A percentile compares a stretch with the other conserved stretches of the same genome.
These are phyloP conservation scores for Phialocephala sp. DNA, from an alignment of 2,329 filamentous ascomycete species.

Conservation along the genomic window DNA sequence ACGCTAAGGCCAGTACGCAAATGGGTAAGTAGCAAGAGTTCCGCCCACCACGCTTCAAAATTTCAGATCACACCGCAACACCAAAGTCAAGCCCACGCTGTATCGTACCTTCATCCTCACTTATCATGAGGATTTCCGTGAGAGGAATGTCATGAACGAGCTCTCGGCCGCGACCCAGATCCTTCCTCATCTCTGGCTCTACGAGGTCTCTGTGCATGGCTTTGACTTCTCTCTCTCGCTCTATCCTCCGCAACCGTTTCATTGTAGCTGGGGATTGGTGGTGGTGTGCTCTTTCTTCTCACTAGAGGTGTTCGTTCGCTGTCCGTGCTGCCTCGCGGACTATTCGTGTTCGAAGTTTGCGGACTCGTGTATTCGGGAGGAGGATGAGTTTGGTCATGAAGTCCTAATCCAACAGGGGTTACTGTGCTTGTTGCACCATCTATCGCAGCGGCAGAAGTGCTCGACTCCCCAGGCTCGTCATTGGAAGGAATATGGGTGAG, in stretches of 20 bases:
- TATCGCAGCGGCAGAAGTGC: conserved; percentile 44
- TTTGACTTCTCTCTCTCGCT: conserved; percentile 34
- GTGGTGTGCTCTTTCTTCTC: conserved; percentile 39
- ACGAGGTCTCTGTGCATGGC: conserved; percentile 27
- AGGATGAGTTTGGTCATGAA: conserved; percentile 60
- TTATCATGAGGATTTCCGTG: not conserved
- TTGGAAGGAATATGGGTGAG: conserved; percentile 73
- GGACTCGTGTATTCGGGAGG: conserved; percentile 77
- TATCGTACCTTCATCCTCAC: not conserved
- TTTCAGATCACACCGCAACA: conserved; percentile 7
- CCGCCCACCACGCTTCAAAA: conserved; percentile 13
- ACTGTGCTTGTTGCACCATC: conserved; percentile 25
- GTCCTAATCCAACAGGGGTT: conserved; percentile 31
- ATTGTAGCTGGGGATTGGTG: conserved; percentile 45
- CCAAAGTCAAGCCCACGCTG: conserved; percentile 9
- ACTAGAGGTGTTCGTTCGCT: conserved; percentile 61
- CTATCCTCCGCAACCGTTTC: conserved; percentile 42
- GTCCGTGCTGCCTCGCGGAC: conserved; percentile 58
- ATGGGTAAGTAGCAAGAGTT: not conserved
- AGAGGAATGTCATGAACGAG: conserved; percentile 27
- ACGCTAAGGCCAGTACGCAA: conserved; percentile 15
- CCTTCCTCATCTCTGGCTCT: conserved; percentile 25
- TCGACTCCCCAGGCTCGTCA: conserved; percentile 66
- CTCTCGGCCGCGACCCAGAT: conserved; percentile 15
- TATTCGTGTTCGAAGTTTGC: conserved; percentile 61